Percentiles rank a stretch among this genome's conserved stretches.
Evolutionary conservation across 768 basidiomycete species (phyloP).

Genomic region (Scleroderma bovista): DNA sequence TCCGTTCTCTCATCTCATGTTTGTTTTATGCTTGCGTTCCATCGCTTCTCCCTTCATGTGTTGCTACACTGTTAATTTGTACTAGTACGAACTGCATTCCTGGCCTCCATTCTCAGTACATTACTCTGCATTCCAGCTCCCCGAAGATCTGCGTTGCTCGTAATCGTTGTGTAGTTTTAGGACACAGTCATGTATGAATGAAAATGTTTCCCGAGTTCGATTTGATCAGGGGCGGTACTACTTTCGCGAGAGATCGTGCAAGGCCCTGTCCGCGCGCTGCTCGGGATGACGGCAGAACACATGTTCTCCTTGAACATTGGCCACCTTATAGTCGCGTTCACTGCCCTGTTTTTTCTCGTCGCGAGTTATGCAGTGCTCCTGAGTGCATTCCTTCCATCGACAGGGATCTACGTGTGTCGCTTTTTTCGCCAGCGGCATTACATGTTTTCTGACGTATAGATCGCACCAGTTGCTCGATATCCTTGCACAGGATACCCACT

Average conservation of each 20-base stretch:
- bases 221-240: constrained; percentile 6
- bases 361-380: constrained; percentile 61
- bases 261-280: constrained; percentile 10
- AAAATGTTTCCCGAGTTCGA: constrained; percentile 6
- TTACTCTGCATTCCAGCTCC: constrained; percentile 12
- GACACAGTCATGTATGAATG: constrained; percentile 15
- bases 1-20: constrained; percentile 12
- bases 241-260: background rate
- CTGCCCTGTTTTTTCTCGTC: constrained; percentile 48
- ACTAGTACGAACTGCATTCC: constrained; percentile 16
- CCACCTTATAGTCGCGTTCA: constrained; percentile 41
- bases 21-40: constrained; percentile 25
- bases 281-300: constrained; percentile 27
- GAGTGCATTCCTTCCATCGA: constrained; percentile 54
- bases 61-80: constrained; percentile 27
- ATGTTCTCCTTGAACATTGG: constrained; percentile 34
- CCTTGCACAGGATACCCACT: constrained; percentile 71
- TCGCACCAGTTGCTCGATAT: constrained; percentile 51
- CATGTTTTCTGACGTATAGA: constrained; percentile 16
- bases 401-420: constrained; percentile 45
- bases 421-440: background rate
- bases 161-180: constrained; percentile 22
- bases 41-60: constrained; percentile 7
- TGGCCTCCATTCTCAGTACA: constrained; percentile 12
- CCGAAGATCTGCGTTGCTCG: constrained; percentile 13